These are phyloP conservation scores for Magnaporthiopsis incrustans DNA, from an alignment of 2,329 filamentous ascomycete genomes.

Conservation along the genomic window DNA sequence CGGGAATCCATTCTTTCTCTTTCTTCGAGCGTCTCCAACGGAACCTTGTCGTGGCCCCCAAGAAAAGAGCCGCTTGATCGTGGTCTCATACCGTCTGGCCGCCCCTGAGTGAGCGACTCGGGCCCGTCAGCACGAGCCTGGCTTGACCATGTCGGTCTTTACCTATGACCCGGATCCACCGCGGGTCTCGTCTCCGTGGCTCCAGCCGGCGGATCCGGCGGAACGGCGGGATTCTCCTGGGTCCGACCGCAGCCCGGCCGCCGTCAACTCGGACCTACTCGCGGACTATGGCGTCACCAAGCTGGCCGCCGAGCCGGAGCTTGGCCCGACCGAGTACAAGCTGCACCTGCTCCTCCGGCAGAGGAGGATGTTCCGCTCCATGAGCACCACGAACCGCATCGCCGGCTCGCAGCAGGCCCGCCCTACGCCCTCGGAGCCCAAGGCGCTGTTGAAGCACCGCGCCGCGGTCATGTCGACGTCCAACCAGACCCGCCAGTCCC, in stretches of 20 bases:
- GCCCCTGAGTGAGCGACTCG: background rate
- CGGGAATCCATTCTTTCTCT: background rate
- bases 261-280: conserved; percentile 30
- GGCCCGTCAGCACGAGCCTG: too few relatives aligned
- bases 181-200: conserved; percentile 86
- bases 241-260: conserved; percentile 15
- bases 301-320: conserved; percentile 83
- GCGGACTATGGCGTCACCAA: conserved; percentile 62
- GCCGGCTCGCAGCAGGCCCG: conserved; percentile 24
- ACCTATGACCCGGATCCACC: conserved; percentile 87
- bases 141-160: conserved; percentile 77
- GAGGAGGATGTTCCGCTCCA: conserved; percentile 62
- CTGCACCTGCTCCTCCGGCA: conserved; percentile 79
- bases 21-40: background rate
- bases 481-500: conserved; percentile 67
- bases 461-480: conserved; percentile 15
- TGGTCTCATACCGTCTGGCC: background rate
- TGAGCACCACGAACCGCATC: conserved; percentile 49
- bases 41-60: background rate
- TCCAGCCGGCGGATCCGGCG: conserved; percentile 43
- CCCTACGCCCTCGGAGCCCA: conserved; percentile 18
- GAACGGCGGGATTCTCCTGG: conserved; percentile 24
- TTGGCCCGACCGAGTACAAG: conserved; percentile 95
- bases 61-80: background rate
- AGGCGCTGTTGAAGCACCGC: conserved; percentile 17